A percentile compares a stretch with the other conserved stretches of the same genome.
Evolutionary conservation across 2,329 filamentous ascomycete genomes (phyloP).

Genomic region (Fusarium scirpi): DNA sequence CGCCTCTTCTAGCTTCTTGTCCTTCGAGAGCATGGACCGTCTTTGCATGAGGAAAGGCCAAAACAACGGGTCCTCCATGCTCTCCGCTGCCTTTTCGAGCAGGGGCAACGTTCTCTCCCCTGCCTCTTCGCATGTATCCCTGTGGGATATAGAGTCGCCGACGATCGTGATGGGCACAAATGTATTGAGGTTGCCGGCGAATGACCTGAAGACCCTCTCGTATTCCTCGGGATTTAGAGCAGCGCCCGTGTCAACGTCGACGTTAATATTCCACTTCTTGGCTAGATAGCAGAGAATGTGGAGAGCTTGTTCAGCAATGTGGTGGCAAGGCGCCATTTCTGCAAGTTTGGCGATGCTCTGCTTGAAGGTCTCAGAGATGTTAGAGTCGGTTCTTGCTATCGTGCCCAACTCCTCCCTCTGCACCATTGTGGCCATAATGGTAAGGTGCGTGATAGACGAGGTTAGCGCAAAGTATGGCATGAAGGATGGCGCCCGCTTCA

Average conservation of each 20-base stretch:
- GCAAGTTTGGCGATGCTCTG: conserved; percentile 68
- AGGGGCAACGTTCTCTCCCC: too few relatives aligned
- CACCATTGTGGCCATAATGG: conserved; percentile 58
- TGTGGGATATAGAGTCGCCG: background rate
- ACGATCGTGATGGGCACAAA: background rate
- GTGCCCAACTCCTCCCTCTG: conserved; percentile 48
- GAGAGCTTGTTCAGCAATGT: conserved; percentile 69
- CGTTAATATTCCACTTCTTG: conserved; percentile 68
- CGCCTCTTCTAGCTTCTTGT: conserved; percentile 61
- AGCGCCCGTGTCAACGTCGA: conserved; percentile 54
- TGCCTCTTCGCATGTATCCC: too few relatives aligned
- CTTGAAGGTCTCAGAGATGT: conserved; percentile 59
- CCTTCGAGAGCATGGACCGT: conserved; percentile 62
- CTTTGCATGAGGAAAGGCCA: conserved; percentile 72
- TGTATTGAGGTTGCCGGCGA: background rate
- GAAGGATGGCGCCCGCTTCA: conserved; percentile 68
- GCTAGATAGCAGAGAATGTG: conserved; percentile 70
- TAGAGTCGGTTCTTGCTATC: conserved; percentile 48
- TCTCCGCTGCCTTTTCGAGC: background rate
- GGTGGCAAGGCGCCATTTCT: conserved; percentile 70
- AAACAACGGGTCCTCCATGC: conserved; percentile 65
- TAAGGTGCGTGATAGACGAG: conserved; percentile 66
- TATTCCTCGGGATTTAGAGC: conserved; percentile 47
- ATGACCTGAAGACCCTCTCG: background rate
- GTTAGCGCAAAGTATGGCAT: conserved; percentile 60